Evolutionary conservation across 2,329 filamentous ascomycete genomes (phyloP).

Genomic region (Penicillium sp.): DNA sequence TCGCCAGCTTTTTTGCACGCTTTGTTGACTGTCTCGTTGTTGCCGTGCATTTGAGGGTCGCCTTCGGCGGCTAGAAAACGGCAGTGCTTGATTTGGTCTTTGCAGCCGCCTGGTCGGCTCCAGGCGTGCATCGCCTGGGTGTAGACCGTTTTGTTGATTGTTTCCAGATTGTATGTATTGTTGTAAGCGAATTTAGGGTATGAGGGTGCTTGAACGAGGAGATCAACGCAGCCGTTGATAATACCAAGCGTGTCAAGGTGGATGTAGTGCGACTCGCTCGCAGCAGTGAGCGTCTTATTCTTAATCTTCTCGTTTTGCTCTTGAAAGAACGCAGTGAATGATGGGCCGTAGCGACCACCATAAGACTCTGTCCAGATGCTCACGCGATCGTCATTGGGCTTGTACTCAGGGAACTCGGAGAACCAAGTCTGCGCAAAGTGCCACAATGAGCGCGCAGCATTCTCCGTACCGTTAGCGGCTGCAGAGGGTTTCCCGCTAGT

Average conservation of each 20-base stretch:
- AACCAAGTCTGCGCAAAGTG: slow-evolving; percentile 66
- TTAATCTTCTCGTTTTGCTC: slow-evolving; percentile 48
- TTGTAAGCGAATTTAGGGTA: slow-evolving; percentile 60
- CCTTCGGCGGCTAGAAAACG: slow-evolving; percentile 50
- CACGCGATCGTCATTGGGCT: slow-evolving; percentile 58
- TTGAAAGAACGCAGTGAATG: slow-evolving; percentile 46
- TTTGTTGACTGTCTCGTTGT: slow-evolving; percentile 51
- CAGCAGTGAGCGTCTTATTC: slow-evolving; percentile 32
- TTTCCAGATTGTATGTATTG: slow-evolving; percentile 62
- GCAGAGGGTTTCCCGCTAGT: slow-evolving; percentile 49
- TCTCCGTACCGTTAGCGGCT: slow-evolving; percentile 56
- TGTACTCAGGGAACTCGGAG: slow-evolving; percentile 65
- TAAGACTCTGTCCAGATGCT: slow-evolving; percentile 53
- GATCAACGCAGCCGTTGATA: slow-evolving; percentile 61
- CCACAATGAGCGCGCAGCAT: slow-evolving; percentile 61
- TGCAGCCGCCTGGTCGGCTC: slow-evolving; percentile 55
- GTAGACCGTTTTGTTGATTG: slow-evolving; percentile 54
- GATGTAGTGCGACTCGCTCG: slow-evolving; percentile 41
- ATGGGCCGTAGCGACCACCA: slow-evolving; percentile 50
- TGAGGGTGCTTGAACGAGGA: slow-evolving; percentile 51
- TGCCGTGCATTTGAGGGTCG: slow-evolving; percentile 55
- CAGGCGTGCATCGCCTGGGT: slow-evolving; percentile 51
- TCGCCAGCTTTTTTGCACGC: slow-evolving; percentile 51
- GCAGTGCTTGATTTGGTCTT: slow-evolving; percentile 58
- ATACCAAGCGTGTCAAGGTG: slow-evolving; percentile 59